Base-by-base conservation (phyloP, 768 basidiomycete genomes). In the Naganishia vaughanmartiniae region DNA sequence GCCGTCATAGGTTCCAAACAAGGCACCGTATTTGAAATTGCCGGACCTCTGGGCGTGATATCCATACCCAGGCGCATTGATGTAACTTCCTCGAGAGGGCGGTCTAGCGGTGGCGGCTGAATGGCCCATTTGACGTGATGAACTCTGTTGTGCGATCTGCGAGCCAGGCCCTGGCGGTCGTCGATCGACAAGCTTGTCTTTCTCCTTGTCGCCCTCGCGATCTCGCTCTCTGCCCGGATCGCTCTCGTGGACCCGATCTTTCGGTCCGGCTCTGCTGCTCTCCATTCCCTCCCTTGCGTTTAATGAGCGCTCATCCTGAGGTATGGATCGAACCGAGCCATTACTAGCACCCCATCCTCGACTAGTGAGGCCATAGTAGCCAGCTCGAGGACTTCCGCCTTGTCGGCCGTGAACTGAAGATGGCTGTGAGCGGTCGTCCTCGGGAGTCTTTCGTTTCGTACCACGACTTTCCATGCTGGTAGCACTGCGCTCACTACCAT, bases 401-500 rank as follows among this genome's bases (percentile, higher is more conserved):
- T 51, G 48, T 19, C 60, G 60, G 24, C 60, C 33, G 39, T 36
- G 15, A 36, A 26, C 14, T 7, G 60, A 45, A 17, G 60, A 24
- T 19, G 36, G 11, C 15, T 1, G 4, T 15, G 60, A 30, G 30
- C 57, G 28, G 34, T 45, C 54, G 6, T 60, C 68, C 30, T 69
- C 68, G 17, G 51, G 42, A 21, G 51, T 70, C 68, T 80, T 80
- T 11, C 79, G 72, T 66, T 80, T 80, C 14, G 74, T 33, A 0
- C 78, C 78, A 15, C 79, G 75, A 21, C 54, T 34, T 0, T 79
- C 79, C 68, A 66, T 73, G 26, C 42, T 39, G 28, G 69, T 48
- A 14, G 71, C 14, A 24, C 36, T 36, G 53, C 26, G 60, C 3
- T 51, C 55, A 24, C 68, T 45, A 10, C 69, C 26, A 24, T 69